A percentile compares a stretch with the other conserved stretches of the same genome.
phyloP scores from a whole-genome alignment of 345 rosid genomes.

The Syzygium aromaticum region DNA sequence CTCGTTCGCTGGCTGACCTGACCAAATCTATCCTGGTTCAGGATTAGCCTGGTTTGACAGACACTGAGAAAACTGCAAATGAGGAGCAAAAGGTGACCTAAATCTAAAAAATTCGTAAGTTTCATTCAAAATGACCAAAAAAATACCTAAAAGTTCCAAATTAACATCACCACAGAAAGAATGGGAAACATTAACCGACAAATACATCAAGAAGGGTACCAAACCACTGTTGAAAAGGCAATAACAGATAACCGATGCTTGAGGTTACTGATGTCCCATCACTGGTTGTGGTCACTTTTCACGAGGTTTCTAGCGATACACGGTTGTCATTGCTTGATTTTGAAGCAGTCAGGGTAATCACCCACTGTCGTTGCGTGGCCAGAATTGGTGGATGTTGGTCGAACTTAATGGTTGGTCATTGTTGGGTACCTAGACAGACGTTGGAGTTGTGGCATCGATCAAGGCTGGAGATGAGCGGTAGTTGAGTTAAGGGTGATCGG shows the following conservation, averaged over 20 bases:
- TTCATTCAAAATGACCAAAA: neutral
- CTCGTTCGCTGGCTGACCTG: neutral
- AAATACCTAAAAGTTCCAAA: neutral
- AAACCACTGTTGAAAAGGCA: neutral
- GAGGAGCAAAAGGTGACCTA: neutral
- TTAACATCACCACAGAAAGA: neutral
- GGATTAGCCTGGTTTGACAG: neutral
- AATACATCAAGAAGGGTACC: neutral
- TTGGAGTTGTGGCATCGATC: neutral
- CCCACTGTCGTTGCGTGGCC: rapidly evolving
- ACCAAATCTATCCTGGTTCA: neutral
- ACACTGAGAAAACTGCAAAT: neutral
- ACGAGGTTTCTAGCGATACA: neutral
- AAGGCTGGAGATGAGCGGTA: neutral
- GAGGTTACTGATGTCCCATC: neutral
- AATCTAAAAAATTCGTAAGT: neutral
- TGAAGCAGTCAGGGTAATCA: neutral
- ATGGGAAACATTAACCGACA: neutral
- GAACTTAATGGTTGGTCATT: neutral
- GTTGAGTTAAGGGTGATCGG: neutral
- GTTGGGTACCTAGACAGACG: neutral
- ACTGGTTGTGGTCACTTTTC: neutral
- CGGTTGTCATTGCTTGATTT: neutral
- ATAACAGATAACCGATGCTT: neutral
- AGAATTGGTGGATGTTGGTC: neutral